Conservation (phyloP, 2,329 filamentous ascomycete genomes). For the Talaromyces verruculosus region DNA sequence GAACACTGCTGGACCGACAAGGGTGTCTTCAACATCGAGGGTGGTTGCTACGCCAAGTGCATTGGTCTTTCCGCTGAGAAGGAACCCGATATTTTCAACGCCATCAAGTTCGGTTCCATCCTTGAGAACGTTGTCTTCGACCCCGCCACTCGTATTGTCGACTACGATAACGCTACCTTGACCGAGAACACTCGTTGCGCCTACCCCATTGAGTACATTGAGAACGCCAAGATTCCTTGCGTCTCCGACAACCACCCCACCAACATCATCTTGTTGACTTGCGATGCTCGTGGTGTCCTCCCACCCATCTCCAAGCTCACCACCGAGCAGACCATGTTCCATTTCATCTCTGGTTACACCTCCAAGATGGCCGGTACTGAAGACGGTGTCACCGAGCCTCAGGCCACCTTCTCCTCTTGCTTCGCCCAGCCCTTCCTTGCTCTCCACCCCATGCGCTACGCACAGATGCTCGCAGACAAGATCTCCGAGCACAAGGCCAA, state of each 20-base stretch:
- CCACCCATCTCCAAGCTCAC: slow-evolving; percentile 97
- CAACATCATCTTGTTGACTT: slow-evolving; percentile 98
- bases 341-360: slow-evolving; percentile 99
- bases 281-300: slow-evolving; percentile 94
- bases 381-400: slow-evolving; percentile 92
- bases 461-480: slow-evolving; percentile 97
- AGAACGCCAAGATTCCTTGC: slow-evolving; percentile 98
- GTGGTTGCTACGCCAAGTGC: slow-evolving; percentile 98
- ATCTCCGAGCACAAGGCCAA: slow-evolving; percentile 93
- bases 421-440: slow-evolving; percentile 99
- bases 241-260: slow-evolving; percentile 80
- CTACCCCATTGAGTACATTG: slow-evolving; percentile 98
- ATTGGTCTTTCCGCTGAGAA: slow-evolving; percentile 97
- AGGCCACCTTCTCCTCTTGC: slow-evolving; percentile 98
- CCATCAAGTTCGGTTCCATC: slow-evolving; percentile 95
- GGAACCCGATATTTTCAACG: slow-evolving; percentile 95
- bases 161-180: slow-evolving; percentile 92
- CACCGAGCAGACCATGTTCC: slow-evolving; percentile 97
- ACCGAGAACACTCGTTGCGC: slow-evolving; percentile 98
- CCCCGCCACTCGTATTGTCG: slow-evolving; percentile 80
- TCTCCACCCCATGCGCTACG: slow-evolving; percentile 98
- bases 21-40: slow-evolving; percentile 99
- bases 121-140: slow-evolving; percentile 99
- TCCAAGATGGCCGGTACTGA: slow-evolving; percentile 99
- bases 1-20: slow-evolving; percentile 99